Evolutionary conservation across 768 basidiomycete species (phyloP).

Genomic region (Clitopilus passeckerianus): DNA sequence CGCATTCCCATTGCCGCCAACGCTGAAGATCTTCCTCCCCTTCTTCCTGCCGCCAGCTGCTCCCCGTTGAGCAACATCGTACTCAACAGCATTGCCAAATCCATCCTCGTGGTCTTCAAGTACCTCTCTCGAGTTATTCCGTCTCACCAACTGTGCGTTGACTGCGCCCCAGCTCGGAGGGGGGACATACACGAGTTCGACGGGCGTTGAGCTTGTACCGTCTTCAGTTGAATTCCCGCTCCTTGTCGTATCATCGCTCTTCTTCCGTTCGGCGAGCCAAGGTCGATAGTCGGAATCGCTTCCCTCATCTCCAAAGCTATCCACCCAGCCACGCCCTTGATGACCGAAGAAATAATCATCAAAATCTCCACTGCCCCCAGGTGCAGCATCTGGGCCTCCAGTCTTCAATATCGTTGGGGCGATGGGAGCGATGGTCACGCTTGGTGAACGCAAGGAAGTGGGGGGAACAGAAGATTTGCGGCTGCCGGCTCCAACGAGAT

Average conservation of each 20-base stretch:
- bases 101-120: constrained; percentile 19
- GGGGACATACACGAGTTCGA: constrained; percentile 73
- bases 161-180: constrained; percentile 17
- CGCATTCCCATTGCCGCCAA: not conserved
- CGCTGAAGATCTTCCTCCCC: constrained; percentile 3
- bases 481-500: constrained; percentile 17
- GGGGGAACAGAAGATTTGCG: not conserved
- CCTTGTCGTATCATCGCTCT: constrained; percentile 12
- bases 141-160: constrained; percentile 3
- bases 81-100: constrained; percentile 20
- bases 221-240: constrained; percentile 13
- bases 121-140: constrained; percentile 8
- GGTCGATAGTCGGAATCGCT: constrained; percentile 27
- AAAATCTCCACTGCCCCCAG: not conserved
- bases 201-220: constrained; percentile 35
- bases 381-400: constrained; percentile 21
- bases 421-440: constrained; percentile 44
- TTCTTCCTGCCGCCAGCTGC: constrained; percentile 20
- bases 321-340: constrained; percentile 31
- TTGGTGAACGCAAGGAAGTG: constrained; percentile 4
- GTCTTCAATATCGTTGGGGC: constrained; percentile 84
- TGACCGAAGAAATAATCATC: constrained; percentile 31
- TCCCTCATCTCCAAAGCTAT: constrained; percentile 43
- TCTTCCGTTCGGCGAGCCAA: constrained; percentile 10
- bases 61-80: constrained; percentile 20